Conservation (phyloP, 179 eudicot genomes). For the Spinacia oleracea region DNA sequence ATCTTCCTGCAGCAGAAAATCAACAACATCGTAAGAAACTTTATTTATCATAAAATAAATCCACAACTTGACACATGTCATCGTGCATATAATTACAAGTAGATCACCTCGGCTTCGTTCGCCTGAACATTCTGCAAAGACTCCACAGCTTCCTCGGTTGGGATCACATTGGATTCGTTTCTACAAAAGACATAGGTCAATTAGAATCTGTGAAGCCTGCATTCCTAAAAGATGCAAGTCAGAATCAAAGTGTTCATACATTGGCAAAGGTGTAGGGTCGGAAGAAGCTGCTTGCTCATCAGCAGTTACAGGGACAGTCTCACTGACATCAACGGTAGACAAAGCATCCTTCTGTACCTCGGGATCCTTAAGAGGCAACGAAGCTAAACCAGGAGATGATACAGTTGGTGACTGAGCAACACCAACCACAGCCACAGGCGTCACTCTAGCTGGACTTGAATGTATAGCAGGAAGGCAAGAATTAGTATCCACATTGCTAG, state of each 20-base stretch:
- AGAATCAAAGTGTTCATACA: conserved; percentile 34
- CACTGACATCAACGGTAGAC: conserved; percentile 33
- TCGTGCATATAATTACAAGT: neutral
- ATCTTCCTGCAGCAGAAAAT: conserved; percentile 49
- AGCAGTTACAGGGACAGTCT: conserved; percentile 35
- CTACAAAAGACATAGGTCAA: conserved; percentile 31
- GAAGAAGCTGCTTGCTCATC: conserved; percentile 29
- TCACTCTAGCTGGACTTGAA: conserved; percentile 51
- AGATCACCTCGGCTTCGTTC: conserved; percentile 55
- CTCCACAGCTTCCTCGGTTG: conserved; percentile 43
- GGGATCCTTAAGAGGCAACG: conserved; percentile 36
- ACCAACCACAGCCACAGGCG: conserved; percentile 40
- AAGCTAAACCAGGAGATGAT: conserved; percentile 37
- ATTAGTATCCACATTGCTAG: conserved; percentile 35
- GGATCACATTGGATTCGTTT: conserved; percentile 30
- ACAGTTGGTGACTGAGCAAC: conserved; percentile 34
- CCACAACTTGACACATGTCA: conserved; percentile 11
- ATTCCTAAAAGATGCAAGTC: conserved; percentile 4
- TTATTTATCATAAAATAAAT: conserved; percentile 10
- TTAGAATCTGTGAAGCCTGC: neutral
- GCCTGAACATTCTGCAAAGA: conserved; percentile 34
- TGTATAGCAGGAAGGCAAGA: conserved; percentile 32
- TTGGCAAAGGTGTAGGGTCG: conserved; percentile 38
- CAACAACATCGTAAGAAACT: conserved; percentile 10
- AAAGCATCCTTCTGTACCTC: conserved; percentile 31